These are phyloP conservation scores for Lactarius pseudohatsudake DNA, from an alignment of 768 basidiomycete genomes.

Conservation along the genomic window DNA sequence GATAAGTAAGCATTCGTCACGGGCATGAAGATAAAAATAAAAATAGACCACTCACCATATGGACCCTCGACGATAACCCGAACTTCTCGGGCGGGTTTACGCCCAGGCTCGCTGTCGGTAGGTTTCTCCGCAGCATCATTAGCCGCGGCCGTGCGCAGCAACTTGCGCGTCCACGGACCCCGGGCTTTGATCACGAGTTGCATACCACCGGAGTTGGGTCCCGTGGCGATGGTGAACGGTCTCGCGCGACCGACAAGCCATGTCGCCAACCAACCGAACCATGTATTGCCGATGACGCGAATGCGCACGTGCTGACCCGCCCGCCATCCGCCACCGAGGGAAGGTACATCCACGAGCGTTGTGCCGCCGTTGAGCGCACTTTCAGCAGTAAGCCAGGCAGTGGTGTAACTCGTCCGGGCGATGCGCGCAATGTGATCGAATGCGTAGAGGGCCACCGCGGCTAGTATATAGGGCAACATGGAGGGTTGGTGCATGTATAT, in stretches of 20 bases:
- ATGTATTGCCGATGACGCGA: slow-evolving; percentile 44
- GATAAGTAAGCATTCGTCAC: slow-evolving; percentile 20
- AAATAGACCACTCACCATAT: slow-evolving; percentile 39
- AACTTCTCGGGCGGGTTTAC: slow-evolving; percentile 30
- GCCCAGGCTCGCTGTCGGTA: slow-evolving; percentile 15
- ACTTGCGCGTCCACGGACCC: slow-evolving; percentile 50
- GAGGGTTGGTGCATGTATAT: slow-evolving; percentile 17
- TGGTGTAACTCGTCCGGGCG: slow-evolving; percentile 45
- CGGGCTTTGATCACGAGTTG: slow-evolving; percentile 50
- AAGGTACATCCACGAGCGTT: slow-evolving; percentile 48
- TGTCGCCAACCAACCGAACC: slow-evolving; percentile 36
- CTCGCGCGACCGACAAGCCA: slow-evolving; percentile 23
- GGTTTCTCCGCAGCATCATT: slow-evolving; percentile 34
- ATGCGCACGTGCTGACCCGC: slow-evolving; percentile 62
- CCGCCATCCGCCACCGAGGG: slow-evolving; percentile 54
- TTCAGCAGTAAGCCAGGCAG: slow-evolving; percentile 46
- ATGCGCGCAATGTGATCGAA: slow-evolving; percentile 49
- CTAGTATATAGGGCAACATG: slow-evolving; percentile 44
- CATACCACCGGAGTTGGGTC: slow-evolving; percentile 44
- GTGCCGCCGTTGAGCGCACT: slow-evolving; percentile 41
- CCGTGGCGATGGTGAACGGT: slow-evolving; percentile 49
- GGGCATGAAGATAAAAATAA: not conserved
- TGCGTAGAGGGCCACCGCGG: slow-evolving; percentile 42
- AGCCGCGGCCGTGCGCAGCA: slow-evolving; percentile 41
- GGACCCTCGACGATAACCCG: slow-evolving; percentile 54